Percentiles rank a stretch among this genome's conserved stretches.
Evolutionary conservation across 192 early-diverging fungal genomes (phyloP).

Genomic region (Phycomyces blakesleeanus): DNA sequence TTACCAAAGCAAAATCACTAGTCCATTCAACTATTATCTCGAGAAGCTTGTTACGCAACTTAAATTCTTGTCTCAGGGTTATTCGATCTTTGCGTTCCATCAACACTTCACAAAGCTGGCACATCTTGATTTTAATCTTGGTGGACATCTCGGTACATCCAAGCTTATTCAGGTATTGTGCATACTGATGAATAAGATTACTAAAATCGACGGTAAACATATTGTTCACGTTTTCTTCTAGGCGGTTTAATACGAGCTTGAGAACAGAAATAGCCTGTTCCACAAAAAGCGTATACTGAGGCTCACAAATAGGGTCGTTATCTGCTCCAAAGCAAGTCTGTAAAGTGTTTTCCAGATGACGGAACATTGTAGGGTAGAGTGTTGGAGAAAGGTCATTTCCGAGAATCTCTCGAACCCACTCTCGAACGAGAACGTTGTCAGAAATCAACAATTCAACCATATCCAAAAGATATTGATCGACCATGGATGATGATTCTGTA

Average conservation of each 20-base stretch:
- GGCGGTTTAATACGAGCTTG: constrained; percentile 49
- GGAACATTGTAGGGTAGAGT: constrained; percentile 62
- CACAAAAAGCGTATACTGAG: constrained; percentile 49
- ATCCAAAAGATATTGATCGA: constrained; percentile 68
- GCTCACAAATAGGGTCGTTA: constrained; percentile 44
- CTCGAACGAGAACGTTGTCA: constrained; percentile 73
- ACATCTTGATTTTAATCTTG: constrained; percentile 55
- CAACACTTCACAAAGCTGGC: constrained; percentile 52
- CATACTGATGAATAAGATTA: constrained; percentile 41
- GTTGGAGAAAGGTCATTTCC: constrained; percentile 67
- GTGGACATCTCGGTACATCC: constrained; percentile 27
- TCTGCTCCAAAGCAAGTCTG: constrained; percentile 44
- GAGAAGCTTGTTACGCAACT: constrained; percentile 51
- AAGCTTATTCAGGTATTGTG: constrained; percentile 54
- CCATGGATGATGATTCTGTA: constrained; percentile 46
- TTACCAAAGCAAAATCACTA: constrained; percentile 45
- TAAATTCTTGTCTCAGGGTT: constrained; percentile 49
- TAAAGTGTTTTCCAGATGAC: constrained; percentile 51
- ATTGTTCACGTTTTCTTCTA: constrained; percentile 27
- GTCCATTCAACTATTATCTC: constrained; percentile 55
- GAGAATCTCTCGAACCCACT: constrained; percentile 76
- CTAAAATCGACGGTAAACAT: constrained; percentile 49
- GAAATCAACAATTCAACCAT: constrained; percentile 68
- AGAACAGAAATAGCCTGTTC: constrained; percentile 53
- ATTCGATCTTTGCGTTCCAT: constrained; percentile 52